These are phyloP conservation scores for Roridomyces roridus DNA, from an alignment of 768 basidiomycete species.

Conservation along the genomic window DNA sequence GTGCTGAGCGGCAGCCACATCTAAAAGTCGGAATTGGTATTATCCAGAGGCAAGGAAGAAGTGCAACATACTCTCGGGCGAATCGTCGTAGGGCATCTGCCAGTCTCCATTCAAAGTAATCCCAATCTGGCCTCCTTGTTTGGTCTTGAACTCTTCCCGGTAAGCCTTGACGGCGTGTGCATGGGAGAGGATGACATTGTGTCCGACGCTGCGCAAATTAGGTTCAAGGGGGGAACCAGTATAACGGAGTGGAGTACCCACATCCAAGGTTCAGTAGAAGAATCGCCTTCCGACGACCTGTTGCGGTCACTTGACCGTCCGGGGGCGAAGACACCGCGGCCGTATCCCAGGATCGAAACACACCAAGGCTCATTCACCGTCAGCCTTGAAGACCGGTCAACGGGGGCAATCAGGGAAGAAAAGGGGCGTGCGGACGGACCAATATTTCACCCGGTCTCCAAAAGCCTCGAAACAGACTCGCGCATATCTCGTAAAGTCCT, in stretches of 20 bases:
- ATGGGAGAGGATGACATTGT: conserved; percentile 72
- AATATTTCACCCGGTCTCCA: conserved; percentile 78
- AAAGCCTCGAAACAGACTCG: conserved; percentile 76
- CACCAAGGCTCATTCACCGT: conserved; percentile 84
- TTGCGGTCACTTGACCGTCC: conserved; percentile 70
- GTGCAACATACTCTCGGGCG: conserved; percentile 61
- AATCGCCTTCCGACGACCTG: conserved; percentile 65
- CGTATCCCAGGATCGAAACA: conserved; percentile 73
- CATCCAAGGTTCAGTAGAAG: conserved; percentile 75
- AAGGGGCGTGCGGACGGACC: too few relatives aligned
- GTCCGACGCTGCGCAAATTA: conserved; percentile 59
- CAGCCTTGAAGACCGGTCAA: conserved; percentile 46
- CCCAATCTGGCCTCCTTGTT: conserved; percentile 73
- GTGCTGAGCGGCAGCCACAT: conserved; percentile 72
- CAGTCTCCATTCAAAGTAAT: conserved; percentile 83
- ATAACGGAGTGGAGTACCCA: conserved; percentile 39
- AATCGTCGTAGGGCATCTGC: conserved; percentile 75
- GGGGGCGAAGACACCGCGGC: conserved; percentile 73
- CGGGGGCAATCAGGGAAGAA: too few relatives aligned
- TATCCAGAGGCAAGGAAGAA: conserved; percentile 7
- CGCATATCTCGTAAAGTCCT: conserved; percentile 69
- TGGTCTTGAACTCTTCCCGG: conserved; percentile 66
- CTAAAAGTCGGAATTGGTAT: conserved; percentile 37
- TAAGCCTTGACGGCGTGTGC: conserved; percentile 72
- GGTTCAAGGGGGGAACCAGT: conserved; percentile 23